A percentile compares a stretch with the other conserved stretches of the same genome.
Conservation (phyloP, 1,139 yeast genomes). For the Chernovozyma sophiae-reginae region DNA sequence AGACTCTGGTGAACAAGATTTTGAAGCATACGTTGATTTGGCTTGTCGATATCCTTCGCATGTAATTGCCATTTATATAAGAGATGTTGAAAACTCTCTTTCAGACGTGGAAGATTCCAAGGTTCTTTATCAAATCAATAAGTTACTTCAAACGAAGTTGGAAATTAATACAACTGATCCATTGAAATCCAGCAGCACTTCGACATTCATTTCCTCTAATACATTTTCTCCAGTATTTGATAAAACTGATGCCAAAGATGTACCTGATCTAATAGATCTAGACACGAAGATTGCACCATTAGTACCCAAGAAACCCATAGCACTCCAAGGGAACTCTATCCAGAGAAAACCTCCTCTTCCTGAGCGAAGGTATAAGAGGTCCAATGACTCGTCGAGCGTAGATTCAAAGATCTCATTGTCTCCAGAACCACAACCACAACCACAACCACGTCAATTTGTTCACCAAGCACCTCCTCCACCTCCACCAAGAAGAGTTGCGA, state of each 20-base stretch:
- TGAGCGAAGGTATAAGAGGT: conserved; percentile 7
- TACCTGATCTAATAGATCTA: conserved; percentile 34
- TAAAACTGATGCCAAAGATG: background rate
- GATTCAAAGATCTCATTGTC: background rate
- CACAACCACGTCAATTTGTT: conserved; percentile 1
- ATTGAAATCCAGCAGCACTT: background rate
- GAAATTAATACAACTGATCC: background rate
- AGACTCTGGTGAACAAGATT: conserved; percentile 93
- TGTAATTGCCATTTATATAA: conserved; percentile 70
- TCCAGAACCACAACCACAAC: no score
- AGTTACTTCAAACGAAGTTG: conserved; percentile 3
- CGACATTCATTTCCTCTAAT: background rate
- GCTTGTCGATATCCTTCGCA: conserved; percentile 60
- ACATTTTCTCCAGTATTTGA: background rate
- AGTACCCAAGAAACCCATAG: conserved; percentile 36
- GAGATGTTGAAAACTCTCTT: conserved; percentile 71
- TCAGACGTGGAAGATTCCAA: conserved; percentile 46
- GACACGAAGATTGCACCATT: conserved; percentile 31
- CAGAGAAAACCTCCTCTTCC: conserved; percentile 23
- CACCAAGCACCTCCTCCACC: conserved; percentile 13
- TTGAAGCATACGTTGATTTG: conserved; percentile 82
- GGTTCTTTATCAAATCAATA: conserved; percentile 9
- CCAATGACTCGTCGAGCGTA: conserved; percentile 3
- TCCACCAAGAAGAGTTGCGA: conserved; percentile 14
- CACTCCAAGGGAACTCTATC: conserved; percentile 24